A percentile compares a stretch with the other conserved stretches of the same genome.
Conservation (phyloP, 768 basidiomycete genomes). For the Agrocybe chaxingu region DNA sequence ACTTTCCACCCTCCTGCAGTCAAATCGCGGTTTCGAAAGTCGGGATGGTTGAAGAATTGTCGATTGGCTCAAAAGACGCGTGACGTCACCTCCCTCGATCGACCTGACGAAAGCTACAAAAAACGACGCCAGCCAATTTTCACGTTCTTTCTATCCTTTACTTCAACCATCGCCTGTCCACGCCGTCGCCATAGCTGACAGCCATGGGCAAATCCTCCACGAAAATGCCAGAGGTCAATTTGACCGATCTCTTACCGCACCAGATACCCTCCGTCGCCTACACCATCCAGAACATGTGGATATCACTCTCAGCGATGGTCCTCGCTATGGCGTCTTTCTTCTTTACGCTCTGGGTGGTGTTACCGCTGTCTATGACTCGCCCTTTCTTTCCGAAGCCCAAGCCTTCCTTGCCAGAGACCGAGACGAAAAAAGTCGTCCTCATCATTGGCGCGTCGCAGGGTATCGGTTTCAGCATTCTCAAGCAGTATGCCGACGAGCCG, state of each 20-base stretch:
- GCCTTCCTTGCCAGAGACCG: not conserved
- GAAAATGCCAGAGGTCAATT: not conserved
- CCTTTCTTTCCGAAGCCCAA: conserved; percentile 5
- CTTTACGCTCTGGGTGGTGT: conserved; percentile 18
- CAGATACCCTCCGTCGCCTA: conserved; percentile 21
- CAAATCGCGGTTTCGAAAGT: too few species aligned
- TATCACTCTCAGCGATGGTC: conserved; percentile 18
- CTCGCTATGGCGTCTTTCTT: conserved; percentile 14
- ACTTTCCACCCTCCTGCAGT: too few species aligned
- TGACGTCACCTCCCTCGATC: too few species aligned
- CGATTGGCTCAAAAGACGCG: too few species aligned
- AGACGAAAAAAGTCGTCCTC: conserved; percentile 21
- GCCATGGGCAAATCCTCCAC: not conserved
- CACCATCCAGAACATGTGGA: conserved; percentile 25
- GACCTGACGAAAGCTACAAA: too few species aligned
- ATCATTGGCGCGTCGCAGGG: conserved; percentile 25
- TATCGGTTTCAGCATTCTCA: conserved; percentile 25
- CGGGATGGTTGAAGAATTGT: too few species aligned
- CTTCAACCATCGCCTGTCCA: too few species aligned
- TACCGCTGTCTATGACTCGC: conserved; percentile 17
- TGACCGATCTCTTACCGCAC: conserved; percentile 4
- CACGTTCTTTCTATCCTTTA: too few species aligned
- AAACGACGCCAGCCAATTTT: too few species aligned
- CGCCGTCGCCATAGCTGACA: too few species aligned
- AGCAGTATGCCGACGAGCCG: conserved; percentile 22